Conservation (phyloP, 75 land plant genomes). For the Adiantum capillusveneris region DNA sequence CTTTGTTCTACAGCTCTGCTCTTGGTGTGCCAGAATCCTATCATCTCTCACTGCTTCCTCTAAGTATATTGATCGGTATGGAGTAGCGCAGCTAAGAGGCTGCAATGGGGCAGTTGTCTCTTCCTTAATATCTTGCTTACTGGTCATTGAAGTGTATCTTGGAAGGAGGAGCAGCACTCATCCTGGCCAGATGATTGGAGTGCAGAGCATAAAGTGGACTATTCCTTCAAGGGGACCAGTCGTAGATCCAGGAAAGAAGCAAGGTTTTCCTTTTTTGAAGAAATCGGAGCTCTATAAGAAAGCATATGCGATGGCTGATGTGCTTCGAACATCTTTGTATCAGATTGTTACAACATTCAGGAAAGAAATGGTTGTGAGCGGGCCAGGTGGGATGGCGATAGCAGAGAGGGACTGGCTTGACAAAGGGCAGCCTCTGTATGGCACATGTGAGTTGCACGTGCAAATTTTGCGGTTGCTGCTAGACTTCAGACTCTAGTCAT, state of each 20-base stretch:
- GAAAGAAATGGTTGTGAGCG: conserved; percentile 50
- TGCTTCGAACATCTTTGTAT: conserved; percentile 72
- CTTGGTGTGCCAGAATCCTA: conserved; percentile 69
- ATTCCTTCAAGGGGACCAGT: conserved; percentile 38
- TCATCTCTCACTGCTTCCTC: conserved; percentile 75
- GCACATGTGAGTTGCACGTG: conserved; percentile 60
- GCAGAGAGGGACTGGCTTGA: conserved; percentile 85
- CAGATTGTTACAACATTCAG: conserved; percentile 61
- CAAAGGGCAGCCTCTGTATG: conserved; percentile 56
- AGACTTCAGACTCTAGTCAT: conserved; percentile 24
- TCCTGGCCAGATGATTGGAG: conserved; percentile 34
- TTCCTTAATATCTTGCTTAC: conserved; percentile 62
- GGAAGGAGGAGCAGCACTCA: conserved; percentile 69
- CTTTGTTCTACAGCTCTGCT: conserved; percentile 47
- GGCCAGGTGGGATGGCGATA: conserved; percentile 15
- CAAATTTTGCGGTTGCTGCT: conserved; percentile 69
- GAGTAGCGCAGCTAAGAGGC: conserved; percentile 90
- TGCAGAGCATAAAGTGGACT: conserved; percentile 79
- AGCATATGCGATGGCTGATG: conserved; percentile 81
- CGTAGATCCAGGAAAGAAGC: conserved; percentile 27
- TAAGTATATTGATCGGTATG: conserved; percentile 67
- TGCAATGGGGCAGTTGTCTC: conserved; percentile 67
- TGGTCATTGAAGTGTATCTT: conserved; percentile 78
- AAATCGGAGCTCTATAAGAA: conserved; percentile 38
- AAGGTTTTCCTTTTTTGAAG: conserved; percentile 37